Evolutionary conservation across 768 basidiomycete species (phyloP).

Genomic region (Calocybe cyanea): DNA sequence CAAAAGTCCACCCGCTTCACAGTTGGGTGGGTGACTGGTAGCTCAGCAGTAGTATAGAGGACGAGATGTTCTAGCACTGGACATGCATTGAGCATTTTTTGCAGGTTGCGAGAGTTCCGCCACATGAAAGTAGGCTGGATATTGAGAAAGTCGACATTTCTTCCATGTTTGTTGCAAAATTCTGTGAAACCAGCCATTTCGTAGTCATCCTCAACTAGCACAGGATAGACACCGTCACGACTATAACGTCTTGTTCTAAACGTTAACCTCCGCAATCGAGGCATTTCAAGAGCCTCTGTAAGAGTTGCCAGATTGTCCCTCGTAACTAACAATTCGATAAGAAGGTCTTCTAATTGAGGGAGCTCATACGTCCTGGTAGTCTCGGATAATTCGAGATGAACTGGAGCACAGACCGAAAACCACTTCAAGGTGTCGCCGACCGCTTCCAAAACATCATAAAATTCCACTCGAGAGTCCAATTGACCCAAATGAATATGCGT

Average conservation of each 20-base stretch:
- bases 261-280: constrained; percentile 6
- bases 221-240: too few relatives aligned
- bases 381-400: background rate
- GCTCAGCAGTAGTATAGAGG: constrained; percentile 3
- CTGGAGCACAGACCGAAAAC: constrained; percentile 8
- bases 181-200: background rate
- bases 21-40: constrained; percentile 6
- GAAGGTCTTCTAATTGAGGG: constrained; percentile 8
- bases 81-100: constrained; percentile 4
- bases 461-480: background rate
- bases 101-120: constrained; percentile 2
- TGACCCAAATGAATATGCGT: constrained; percentile 5
- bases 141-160: constrained; percentile 5
- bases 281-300: constrained; percentile 3
- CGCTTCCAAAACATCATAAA: constrained; percentile 3
- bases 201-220: background rate
- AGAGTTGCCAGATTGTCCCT: constrained; percentile 1
- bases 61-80: constrained; percentile 12
- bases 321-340: background rate
- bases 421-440: constrained; percentile 3
- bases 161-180: constrained; percentile 7
- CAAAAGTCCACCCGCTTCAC: constrained; percentile 12
- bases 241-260: constrained; percentile 7
- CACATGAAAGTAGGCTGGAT: constrained; percentile 7
- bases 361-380: background rate